Conservation (phyloP, 2,329 filamentous ascomycete genomes). For the Beauveria medogensis region DNA sequence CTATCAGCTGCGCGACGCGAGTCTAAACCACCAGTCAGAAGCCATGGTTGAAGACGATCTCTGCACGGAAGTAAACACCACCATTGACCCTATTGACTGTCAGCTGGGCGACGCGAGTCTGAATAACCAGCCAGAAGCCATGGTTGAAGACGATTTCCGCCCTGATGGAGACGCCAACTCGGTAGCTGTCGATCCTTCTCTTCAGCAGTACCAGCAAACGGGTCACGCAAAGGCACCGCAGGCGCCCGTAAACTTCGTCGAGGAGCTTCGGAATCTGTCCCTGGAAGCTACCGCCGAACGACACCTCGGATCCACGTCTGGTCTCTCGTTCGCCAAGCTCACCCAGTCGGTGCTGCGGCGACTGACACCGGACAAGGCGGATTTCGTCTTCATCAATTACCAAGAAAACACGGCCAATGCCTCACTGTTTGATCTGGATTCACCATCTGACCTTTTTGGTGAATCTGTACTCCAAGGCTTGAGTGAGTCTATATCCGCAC, state of each 20-base stretch:
- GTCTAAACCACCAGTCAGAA: too few species aligned
- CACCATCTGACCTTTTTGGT: not conserved
- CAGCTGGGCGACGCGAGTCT: too few species aligned
- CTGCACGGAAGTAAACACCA: too few species aligned
- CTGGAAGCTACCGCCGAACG: slow-evolving; percentile 36
- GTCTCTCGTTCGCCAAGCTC: slow-evolving; percentile 35
- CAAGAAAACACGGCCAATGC: slow-evolving; percentile 12
- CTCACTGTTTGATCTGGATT: slow-evolving; percentile 6
- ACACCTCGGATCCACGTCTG: slow-evolving; percentile 35
- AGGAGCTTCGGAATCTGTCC: slow-evolving; percentile 30
- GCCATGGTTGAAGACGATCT: too few species aligned
- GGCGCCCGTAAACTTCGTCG: slow-evolving; percentile 17
- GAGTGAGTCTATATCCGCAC: slow-evolving; percentile 18
- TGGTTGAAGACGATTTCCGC: too few species aligned
- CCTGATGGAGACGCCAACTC: too few species aligned
- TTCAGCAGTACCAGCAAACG: not conserved
- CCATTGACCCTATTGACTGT: too few species aligned
- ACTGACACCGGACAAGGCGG: slow-evolving; percentile 24
- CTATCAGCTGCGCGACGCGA: too few species aligned
- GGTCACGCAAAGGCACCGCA: not conserved
- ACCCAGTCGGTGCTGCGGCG: slow-evolving; percentile 30
- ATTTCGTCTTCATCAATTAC: slow-evolving; percentile 30
- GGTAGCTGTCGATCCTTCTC: too few species aligned
- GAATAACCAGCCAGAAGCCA: too few species aligned
- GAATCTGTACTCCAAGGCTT: slow-evolving; percentile 9